Percentiles rank a stretch among this genome's conserved stretches.
Evolutionary conservation across 495 filamentous ascomycete genomes (phyloP).

Genomic region (Niebla homalea): DNA sequence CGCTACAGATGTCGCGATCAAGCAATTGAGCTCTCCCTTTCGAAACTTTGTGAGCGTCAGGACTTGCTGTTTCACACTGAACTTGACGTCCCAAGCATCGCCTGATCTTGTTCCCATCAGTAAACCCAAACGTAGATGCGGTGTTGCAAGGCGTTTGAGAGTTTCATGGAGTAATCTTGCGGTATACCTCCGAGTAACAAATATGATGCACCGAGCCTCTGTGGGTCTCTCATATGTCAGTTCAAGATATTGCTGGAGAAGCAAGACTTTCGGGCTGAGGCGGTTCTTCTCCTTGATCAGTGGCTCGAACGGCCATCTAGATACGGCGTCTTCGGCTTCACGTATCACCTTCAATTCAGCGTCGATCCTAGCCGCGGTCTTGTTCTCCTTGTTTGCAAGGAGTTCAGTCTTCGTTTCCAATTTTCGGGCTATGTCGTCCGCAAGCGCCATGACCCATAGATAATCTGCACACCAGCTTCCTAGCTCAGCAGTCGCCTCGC

Average conservation of each 20-base stretch:
- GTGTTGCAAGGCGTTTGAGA: conserved; percentile 50
- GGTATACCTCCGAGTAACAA: conserved; percentile 66
- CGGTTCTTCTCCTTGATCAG: conserved; percentile 21
- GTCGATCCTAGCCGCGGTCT: conserved; percentile 30
- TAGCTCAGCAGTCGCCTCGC: conserved; percentile 49
- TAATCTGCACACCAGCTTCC: conserved; percentile 81
- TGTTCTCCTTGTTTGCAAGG: conserved; percentile 14
- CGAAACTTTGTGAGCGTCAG: conserved; percentile 64
- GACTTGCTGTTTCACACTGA: conserved; percentile 64
- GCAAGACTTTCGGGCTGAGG: conserved; percentile 61
- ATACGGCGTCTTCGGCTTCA: conserved; percentile 46
- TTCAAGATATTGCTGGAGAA: conserved; percentile 43
- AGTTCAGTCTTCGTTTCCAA: conserved; percentile 44
- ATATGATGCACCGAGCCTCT: conserved; percentile 71
- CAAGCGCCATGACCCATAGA: conserved; percentile 61
- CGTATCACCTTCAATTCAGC: conserved; percentile 40
- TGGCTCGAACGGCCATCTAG: conserved; percentile 30
- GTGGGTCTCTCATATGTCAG: conserved; percentile 42
- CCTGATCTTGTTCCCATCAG: conserved; percentile 47
- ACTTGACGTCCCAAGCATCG: conserved; percentile 39
- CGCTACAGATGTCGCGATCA: conserved; percentile 79
- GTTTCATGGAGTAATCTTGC: conserved; percentile 37
- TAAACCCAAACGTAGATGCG: conserved; percentile 48
- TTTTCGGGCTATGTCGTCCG: conserved; percentile 49
- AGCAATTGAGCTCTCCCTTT: conserved; percentile 69